These are phyloP conservation scores for Monosporascus sp. DNA, from an alignment of 2,329 filamentous ascomycete species.

Conservation along the genomic window DNA sequence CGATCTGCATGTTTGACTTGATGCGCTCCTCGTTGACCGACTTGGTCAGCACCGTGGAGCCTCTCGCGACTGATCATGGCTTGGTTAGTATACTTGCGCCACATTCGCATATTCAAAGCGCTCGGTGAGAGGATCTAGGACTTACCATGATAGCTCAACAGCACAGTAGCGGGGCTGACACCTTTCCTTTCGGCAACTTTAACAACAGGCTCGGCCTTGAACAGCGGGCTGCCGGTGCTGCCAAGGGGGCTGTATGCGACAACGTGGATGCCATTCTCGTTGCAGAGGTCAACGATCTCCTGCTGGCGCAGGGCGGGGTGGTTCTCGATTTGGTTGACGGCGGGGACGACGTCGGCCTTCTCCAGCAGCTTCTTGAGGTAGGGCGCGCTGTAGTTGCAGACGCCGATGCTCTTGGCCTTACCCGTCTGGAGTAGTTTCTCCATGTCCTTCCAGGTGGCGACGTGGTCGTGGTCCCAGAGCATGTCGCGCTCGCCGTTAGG, in stretches of 20 bases:
- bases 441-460: constrained; percentile 73
- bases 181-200: constrained; percentile 60
- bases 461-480: constrained; percentile 60
- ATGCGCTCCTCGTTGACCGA: constrained; percentile 65
- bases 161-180: constrained; percentile 54
- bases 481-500: constrained; percentile 71
- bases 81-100: neutral
- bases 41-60: constrained; percentile 67
- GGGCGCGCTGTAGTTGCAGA: constrained; percentile 52
- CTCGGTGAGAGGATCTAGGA: constrained; percentile 4
- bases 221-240: constrained; percentile 58
- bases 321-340: constrained; percentile 70
- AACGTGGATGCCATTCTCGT: constrained; percentile 62
- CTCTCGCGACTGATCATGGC: constrained; percentile 51
- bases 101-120: no score
- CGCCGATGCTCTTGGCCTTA: constrained; percentile 49
- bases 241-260: constrained; percentile 68
- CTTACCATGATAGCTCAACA: constrained; percentile 69
- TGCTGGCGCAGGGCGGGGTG: constrained; percentile 67
- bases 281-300: constrained; percentile 65
- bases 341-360: constrained; percentile 49
- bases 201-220: constrained; percentile 57
- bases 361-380: constrained; percentile 52
- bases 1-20: constrained; percentile 62
- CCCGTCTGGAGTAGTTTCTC: constrained; percentile 58